Percentiles rank a stretch among this genome's conserved stretches.
Conservation (phyloP, 2,329 filamentous ascomycete species). For the Trichoderma brevicompactum region DNA sequence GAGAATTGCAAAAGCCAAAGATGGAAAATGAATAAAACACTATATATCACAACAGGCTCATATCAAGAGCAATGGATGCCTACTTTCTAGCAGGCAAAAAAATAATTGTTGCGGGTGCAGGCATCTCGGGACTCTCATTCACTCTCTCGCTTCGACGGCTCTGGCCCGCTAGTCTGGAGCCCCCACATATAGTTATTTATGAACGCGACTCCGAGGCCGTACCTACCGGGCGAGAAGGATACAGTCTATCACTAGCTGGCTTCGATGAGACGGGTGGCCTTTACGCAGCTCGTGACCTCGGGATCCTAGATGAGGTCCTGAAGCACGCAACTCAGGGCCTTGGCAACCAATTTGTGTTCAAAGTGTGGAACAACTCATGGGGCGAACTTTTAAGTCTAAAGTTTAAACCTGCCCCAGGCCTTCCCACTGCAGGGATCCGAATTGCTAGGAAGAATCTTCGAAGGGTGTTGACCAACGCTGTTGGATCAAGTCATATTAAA, state of each 20-base stretch:
- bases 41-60: no score
- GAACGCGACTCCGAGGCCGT: constrained; percentile 42
- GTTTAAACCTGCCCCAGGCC: neutral
- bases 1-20: neutral
- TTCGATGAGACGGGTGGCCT: constrained; percentile 39
- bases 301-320: constrained; percentile 40
- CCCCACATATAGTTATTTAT: constrained; percentile 43
- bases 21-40: neutral
- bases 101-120: constrained; percentile 46
- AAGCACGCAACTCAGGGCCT: constrained; percentile 32
- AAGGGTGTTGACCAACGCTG: constrained; percentile 3
- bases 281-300: constrained; percentile 42
- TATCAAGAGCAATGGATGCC: neutral
- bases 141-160: constrained; percentile 42
- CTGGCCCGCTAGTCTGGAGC: constrained; percentile 37
- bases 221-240: constrained; percentile 38
- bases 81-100: constrained; percentile 41
- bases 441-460: neutral
- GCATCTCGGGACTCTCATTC: constrained; percentile 48
- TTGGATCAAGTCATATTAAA: constrained; percentile 1
- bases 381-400: neutral
- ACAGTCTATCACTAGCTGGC: constrained; percentile 42
- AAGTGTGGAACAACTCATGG: constrained; percentile 1
- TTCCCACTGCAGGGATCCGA: neutral
- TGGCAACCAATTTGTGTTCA: neutral